A percentile compares a stretch with the other conserved stretches of the same genome.
Evolutionary conservation across 257 asterid genomes (phyloP).

Genomic region (Penstemon eatonii): DNA sequence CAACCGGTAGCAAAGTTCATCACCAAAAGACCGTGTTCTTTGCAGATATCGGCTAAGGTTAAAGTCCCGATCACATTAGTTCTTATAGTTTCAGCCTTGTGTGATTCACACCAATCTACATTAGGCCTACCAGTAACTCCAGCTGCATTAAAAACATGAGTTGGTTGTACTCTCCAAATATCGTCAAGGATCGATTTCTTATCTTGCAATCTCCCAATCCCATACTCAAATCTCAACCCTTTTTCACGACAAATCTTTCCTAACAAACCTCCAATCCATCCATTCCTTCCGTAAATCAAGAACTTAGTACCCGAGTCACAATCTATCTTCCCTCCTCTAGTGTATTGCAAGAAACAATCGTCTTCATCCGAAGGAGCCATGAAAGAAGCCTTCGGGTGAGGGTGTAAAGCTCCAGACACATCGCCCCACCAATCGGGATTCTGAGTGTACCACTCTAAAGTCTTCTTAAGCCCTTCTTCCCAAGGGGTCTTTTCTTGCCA

Average conservation of each 20-base stretch:
- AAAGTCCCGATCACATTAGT: constrained; percentile 25
- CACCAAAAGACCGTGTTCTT: constrained; percentile 17
- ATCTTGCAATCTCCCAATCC: constrained; percentile 15
- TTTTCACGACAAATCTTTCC: constrained; percentile 13
- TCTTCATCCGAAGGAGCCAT: not conserved
- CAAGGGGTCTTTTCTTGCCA: constrained; percentile 32
- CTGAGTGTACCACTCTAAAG: constrained; percentile 28
- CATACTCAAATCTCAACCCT: constrained; percentile 12
- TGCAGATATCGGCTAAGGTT: constrained; percentile 23
- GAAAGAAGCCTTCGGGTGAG: constrained; percentile 16
- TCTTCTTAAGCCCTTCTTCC: constrained; percentile 30
- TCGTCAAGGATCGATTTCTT: constrained; percentile 1
- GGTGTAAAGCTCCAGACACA: constrained; percentile 25
- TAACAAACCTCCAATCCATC: constrained; percentile 23
- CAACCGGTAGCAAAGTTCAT: constrained; percentile 27
- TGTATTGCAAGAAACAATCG: not conserved
- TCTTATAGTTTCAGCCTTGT: constrained; percentile 20
- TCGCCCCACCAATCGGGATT: constrained; percentile 36
- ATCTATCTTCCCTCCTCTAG: not conserved
- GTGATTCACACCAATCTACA: constrained; percentile 27
- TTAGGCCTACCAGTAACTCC: constrained; percentile 28
- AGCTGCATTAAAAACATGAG: constrained; percentile 27
- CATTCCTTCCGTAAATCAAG: constrained; percentile 18
- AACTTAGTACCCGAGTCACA: not conserved
- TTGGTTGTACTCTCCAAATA: constrained; percentile 10